A percentile compares a stretch with the other conserved stretches of the same genome.
Conservation (phyloP, 2,329 filamentous ascomycete species). For the Dactylellina parvicollis region DNA sequence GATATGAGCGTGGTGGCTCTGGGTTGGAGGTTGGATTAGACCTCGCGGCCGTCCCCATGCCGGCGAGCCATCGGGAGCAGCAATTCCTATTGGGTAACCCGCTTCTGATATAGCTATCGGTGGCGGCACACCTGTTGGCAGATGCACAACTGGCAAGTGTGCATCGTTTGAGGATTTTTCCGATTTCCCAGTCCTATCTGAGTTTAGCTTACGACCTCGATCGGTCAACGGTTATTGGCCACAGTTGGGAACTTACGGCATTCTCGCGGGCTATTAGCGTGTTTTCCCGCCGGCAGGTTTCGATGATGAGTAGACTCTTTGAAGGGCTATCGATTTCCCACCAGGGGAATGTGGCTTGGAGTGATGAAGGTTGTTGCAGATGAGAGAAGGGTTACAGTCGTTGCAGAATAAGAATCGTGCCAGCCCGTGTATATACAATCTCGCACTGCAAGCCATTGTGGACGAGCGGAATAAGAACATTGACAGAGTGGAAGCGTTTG, state of each 20-base stretch:
- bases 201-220: slow-evolving; percentile 10
- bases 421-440: too few relatives aligned
- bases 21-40: not conserved
- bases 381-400: too few relatives aligned
- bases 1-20: slow-evolving; percentile 8
- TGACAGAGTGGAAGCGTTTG: too few relatives aligned
- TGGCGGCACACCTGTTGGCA: slow-evolving; percentile 32
- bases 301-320: too few relatives aligned
- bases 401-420: too few relatives aligned
- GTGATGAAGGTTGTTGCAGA: too few relatives aligned
- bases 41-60: slow-evolving; percentile 33
- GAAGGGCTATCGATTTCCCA: too few relatives aligned
- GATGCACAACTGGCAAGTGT: slow-evolving; percentile 25
- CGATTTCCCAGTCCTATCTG: not conserved
- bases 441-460: too few relatives aligned
- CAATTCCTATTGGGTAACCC: slow-evolving; percentile 45
- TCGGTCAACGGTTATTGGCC: not conserved
- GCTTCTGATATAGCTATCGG: slow-evolving; percentile 38
- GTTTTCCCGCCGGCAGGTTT: too few relatives aligned
- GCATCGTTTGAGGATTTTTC: slow-evolving; percentile 4
- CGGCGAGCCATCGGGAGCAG: slow-evolving; percentile 37
- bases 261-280: too few relatives aligned
- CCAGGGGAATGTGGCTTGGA: too few relatives aligned
- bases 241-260: not conserved
- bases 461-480: too few relatives aligned